A percentile compares a stretch with the other conserved stretches of the same genome.
These are phyloP conservation scores for Talaromyces atroroseus DNA, from an alignment of 2,329 filamentous ascomycete species.

Conservation along the genomic window DNA sequence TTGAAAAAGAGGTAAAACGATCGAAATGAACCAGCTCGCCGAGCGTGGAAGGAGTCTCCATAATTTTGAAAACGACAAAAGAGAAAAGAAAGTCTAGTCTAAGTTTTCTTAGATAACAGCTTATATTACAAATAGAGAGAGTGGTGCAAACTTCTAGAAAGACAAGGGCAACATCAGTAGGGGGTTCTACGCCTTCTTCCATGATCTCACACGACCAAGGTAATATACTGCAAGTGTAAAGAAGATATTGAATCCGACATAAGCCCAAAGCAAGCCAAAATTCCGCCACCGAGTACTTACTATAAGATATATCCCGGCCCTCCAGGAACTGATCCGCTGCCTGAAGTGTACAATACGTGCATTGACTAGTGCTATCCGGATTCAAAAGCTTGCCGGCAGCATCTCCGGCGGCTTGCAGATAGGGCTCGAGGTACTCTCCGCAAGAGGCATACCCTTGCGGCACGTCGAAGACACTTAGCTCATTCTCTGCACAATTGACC, in stretches of 20 bases:
- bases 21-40: too few relatives aligned
- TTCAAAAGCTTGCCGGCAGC: constrained; percentile 56
- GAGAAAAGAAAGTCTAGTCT: too few relatives aligned
- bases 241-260: constrained; percentile 53
- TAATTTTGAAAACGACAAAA: too few relatives aligned
- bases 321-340: constrained; percentile 39
- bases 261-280: constrained; percentile 58
- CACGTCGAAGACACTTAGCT: constrained; percentile 52
- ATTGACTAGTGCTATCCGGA: constrained; percentile 43
- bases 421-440: constrained; percentile 51
- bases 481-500: constrained; percentile 63
- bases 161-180: too few relatives aligned
- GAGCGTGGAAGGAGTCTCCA: too few relatives aligned
- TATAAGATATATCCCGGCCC: constrained; percentile 48
- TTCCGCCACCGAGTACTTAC: constrained; percentile 63
- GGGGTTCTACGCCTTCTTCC: too few relatives aligned
- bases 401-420: constrained; percentile 35
- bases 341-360: constrained; percentile 43
- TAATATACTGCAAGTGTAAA: constrained; percentile 38
- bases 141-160: too few relatives aligned
- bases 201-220: constrained; percentile 1
- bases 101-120: too few relatives aligned
- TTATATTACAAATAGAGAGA: too few relatives aligned
- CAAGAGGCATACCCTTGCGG: constrained; percentile 54
- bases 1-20: too few relatives aligned